Conservation (phyloP, 345 rosid species). For the Populus tremula region DNA sequence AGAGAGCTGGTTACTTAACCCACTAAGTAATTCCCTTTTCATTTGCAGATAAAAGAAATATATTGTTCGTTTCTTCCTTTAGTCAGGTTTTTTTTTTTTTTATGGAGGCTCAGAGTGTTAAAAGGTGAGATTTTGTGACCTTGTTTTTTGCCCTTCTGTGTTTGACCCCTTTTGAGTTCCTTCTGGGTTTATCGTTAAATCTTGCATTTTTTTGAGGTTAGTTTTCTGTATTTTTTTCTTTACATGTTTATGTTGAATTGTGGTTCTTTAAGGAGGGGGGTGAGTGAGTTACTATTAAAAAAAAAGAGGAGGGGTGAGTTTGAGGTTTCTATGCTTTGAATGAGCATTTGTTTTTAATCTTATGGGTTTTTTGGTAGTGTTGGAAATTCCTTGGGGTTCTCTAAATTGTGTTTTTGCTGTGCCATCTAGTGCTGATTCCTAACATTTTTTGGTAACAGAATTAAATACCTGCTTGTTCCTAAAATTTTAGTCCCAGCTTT, state of each 20-base stretch:
- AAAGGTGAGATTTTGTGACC: not conserved
- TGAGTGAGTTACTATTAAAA: no score
- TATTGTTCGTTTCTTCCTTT: not conserved
- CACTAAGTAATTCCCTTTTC: slow-evolving; percentile 3
- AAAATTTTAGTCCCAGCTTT: not conserved
- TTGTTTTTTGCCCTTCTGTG: not conserved
- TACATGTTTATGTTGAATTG: not conserved
- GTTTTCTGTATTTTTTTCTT: not conserved
- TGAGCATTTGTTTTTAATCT: not conserved
- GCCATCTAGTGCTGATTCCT: not conserved
- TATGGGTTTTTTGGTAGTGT: not conserved
- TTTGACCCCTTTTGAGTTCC: not conserved
- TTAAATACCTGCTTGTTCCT: not conserved
- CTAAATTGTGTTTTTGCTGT: not conserved
- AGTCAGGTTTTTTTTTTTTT: not conserved
- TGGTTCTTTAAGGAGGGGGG: not conserved
- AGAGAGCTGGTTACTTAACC: not conserved
- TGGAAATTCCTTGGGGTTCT: not conserved
- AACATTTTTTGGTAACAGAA: not conserved
- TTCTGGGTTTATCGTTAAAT: not conserved
- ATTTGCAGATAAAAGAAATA: not conserved
- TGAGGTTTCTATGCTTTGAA: not conserved
- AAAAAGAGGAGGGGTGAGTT: not conserved
- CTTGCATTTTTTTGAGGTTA: not conserved
- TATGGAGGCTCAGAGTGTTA: no score